phyloP scores from a whole-genome alignment of 2,329 filamentous ascomycete species.

The Neonectria faginata region DNA sequence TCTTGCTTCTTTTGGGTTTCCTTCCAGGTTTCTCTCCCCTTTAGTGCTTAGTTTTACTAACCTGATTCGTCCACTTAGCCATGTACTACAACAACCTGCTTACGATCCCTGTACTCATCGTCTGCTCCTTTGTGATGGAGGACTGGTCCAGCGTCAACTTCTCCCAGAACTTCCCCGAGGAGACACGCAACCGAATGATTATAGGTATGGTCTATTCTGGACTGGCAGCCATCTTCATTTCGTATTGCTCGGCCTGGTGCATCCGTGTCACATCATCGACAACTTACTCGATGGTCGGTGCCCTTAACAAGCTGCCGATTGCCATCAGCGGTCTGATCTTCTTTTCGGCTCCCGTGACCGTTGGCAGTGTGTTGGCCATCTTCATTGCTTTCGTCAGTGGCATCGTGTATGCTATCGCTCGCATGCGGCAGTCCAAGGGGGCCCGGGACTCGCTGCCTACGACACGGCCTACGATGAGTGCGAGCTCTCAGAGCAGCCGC shows the following conservation, averaged over 20 bases:
- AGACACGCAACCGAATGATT: constrained; percentile 81
- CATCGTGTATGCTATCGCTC: constrained; percentile 78
- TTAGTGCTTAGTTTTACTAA: constrained; percentile 44
- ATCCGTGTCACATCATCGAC: constrained; percentile 97
- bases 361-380: constrained; percentile 93
- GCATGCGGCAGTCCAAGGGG: constrained; percentile 78
- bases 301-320: constrained; percentile 97
- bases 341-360: constrained; percentile 92
- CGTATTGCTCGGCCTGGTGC: constrained; percentile 99
- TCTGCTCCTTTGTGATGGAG: constrained; percentile 84
- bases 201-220: constrained; percentile 95
- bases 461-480: constrained; percentile 77
- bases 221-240: constrained; percentile 94
- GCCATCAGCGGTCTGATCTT: constrained; percentile 93
- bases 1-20: background rate
- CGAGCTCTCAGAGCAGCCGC: constrained; percentile 89
- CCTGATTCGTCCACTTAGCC: constrained; percentile 64
- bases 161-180: constrained; percentile 86
- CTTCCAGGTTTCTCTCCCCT: background rate
- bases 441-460: constrained; percentile 76
- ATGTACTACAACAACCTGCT: constrained; percentile 99
- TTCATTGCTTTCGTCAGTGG: constrained; percentile 91
- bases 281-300: constrained; percentile 98
- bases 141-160: constrained; percentile 93
- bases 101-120: constrained; percentile 89